Conservation (phyloP, 192 early-diverging fungal species). For the Gaertneriomyces semiglobifer region DNA sequence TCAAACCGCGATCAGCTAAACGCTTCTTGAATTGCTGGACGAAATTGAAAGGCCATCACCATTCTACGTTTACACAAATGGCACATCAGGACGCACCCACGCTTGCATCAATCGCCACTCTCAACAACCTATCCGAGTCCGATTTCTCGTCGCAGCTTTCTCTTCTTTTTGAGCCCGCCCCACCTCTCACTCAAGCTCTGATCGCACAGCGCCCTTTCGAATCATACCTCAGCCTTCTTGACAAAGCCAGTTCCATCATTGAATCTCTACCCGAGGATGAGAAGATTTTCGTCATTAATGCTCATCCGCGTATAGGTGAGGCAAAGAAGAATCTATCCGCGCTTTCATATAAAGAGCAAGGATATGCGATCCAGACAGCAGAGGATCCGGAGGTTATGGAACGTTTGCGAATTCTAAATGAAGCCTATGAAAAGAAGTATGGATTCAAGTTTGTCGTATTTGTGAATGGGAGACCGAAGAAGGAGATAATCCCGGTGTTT, state of each 20-base stretch:
- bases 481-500: constrained; percentile 73
- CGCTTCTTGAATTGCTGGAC: too few relatives aligned
- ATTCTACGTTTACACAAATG: too few relatives aligned
- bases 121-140: constrained; percentile 20
- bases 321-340: constrained; percentile 30
- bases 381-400: constrained; percentile 27
- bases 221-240: constrained; percentile 67
- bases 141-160: constrained; percentile 45
- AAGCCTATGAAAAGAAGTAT: constrained; percentile 45
- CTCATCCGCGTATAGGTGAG: constrained; percentile 82
- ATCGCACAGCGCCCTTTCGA: constrained; percentile 67
- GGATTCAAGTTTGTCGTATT: constrained; percentile 54
- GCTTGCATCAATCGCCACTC: constrained; percentile 27
- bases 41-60: too few relatives aligned
- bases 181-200: constrained; percentile 70
- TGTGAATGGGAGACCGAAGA: constrained; percentile 50
- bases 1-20: too few relatives aligned
- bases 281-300: constrained; percentile 78
- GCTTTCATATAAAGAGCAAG: constrained; percentile 33
- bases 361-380: constrained; percentile 3
- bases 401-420: constrained; percentile 35
- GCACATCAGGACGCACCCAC: background rate
- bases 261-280: constrained; percentile 47
- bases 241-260: constrained; percentile 45
- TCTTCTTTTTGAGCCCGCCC: constrained; percentile 80